Percentiles rank a stretch among this genome's conserved stretches.
Conservation (phyloP, 768 basidiomycete genomes). For the Boletellus ananas region DNA sequence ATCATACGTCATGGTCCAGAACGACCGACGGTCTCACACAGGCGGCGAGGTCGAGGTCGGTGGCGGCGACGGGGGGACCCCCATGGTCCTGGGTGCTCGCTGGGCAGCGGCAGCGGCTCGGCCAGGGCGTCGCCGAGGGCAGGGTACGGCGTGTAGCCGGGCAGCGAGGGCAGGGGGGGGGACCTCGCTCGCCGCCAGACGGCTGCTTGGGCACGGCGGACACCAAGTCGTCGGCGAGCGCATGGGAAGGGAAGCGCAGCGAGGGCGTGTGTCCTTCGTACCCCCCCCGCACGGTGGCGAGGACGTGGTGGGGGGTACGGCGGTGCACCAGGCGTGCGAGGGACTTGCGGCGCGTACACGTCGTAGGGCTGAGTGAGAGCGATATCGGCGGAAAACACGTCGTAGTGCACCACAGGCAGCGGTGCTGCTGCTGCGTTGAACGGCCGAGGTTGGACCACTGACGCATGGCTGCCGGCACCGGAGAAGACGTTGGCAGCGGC, state of each 20-base stretch:
- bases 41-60: too few species aligned
- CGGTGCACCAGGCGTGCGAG: not conserved
- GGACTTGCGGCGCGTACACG: constrained; percentile 6
- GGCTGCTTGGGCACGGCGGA: not conserved
- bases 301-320: constrained; percentile 1
- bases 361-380: constrained; percentile 7
- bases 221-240: too few species aligned
- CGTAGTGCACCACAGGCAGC: constrained; percentile 5
- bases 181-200: not conserved
- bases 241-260: too few species aligned
- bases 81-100: constrained; percentile 11
- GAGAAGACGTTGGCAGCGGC: constrained; percentile 1
- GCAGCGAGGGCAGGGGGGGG: constrained; percentile 16
- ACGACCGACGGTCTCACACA: constrained; percentile 5
- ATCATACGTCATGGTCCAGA: too few species aligned
- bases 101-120: constrained; percentile 2
- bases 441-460: constrained; percentile 9
- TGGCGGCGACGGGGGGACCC: not conserved
- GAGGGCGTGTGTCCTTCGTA: too few species aligned
- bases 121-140: constrained; percentile 2
- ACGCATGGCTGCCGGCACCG: not conserved
- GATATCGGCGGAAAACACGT: not conserved
- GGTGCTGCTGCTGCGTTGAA: not conserved
- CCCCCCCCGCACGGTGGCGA: too few species aligned
- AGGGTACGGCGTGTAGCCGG: constrained; percentile 17